phyloP scores from a whole-genome alignment of 768 basidiomycete species.

The Lentinula detonsa region DNA sequence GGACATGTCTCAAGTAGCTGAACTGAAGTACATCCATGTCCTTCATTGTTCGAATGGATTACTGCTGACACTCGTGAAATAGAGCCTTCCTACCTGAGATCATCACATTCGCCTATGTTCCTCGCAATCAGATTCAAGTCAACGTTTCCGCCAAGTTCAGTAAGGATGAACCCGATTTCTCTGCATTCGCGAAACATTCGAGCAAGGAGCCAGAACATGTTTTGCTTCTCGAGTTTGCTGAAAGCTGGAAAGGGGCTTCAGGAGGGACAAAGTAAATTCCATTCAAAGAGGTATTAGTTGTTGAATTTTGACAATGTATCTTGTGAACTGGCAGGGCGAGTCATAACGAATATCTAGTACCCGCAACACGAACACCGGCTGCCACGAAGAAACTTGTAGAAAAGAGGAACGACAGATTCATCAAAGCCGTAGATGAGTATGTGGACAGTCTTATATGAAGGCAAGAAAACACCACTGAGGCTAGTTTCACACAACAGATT shows the following conservation, averaged over 20 bases:
- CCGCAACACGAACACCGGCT: slow-evolving; percentile 33
- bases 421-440: slow-evolving; percentile 64
- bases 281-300: too few relatives aligned
- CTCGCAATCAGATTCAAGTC: slow-evolving; percentile 53
- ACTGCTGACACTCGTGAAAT: neutral
- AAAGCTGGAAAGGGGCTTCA: slow-evolving; percentile 29
- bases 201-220: slow-evolving; percentile 39
- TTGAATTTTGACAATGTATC: neutral
- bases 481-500: slow-evolving; percentile 42
- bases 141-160: slow-evolving; percentile 26
- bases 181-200: slow-evolving; percentile 16
- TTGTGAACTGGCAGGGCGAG: neutral
- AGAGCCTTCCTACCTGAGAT: slow-evolving; percentile 81
- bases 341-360: slow-evolving; percentile 9
- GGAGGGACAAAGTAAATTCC: slow-evolving; percentile 16
- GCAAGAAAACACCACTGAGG: neutral
- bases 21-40: slow-evolving; percentile 58
- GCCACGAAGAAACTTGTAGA: slow-evolving; percentile 68
- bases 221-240: slow-evolving; percentile 44
- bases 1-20: slow-evolving; percentile 71
- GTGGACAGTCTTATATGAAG: slow-evolving; percentile 5
- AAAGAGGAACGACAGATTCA: slow-evolving; percentile 60
- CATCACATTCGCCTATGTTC: slow-evolving; percentile 78
- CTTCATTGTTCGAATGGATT: neutral
- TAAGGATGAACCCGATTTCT: slow-evolving; percentile 32